Base-by-base conservation (phyloP, 495 filamentous ascomycete genomes). In the Chaetomium fimeti region DNA sequence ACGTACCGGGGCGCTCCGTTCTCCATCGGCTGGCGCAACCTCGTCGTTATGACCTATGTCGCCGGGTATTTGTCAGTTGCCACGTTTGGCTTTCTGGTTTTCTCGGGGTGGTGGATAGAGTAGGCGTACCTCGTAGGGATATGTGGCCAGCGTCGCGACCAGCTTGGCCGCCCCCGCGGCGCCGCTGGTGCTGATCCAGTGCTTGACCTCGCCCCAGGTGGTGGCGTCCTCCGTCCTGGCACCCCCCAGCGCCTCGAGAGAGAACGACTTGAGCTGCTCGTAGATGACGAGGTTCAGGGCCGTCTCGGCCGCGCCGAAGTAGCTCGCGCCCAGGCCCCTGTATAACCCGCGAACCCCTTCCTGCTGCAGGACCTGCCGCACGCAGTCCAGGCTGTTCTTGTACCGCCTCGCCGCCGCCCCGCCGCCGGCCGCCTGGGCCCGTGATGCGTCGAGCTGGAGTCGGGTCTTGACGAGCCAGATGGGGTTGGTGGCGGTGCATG, bases 331-430 rank as follows among this genome's bases (percentile, higher is more conserved):
- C 8, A 57, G 54, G 36, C 36, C 54, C 36, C 20, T 57, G 54
- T 57, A 57, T 20, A 57, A 20, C 32, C 54, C 54, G 36, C 54
- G 54, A 25, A 57, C 54, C 20, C 54, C 54, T 18, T 57, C 54
- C 54, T 57, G 32, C 36, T 13, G 54, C 20, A 57, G 3, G n/a
- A 57, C 54, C 36, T 57, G 54, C 32, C 36, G 54, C 29, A 57
- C 54, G 54, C 54, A 57, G 54, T 57, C 54, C 32, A 57, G 36
- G 36, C 54, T 57, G 54, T 57, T 43, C n/a, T 25, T 57, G 54
- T 57, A 57, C 36, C 20, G 1, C 40, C 40, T 15, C 13, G 40
- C 40, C 2, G 40, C 40, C 2, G 40, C 40, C 32, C 12, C 32
- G 16, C 40, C 16, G 40, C 40, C 40, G 16, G 40, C 40, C 2